Conservation (phyloP, 2,329 filamentous ascomycete species). For the Westerdykella aurantiaca region DNA sequence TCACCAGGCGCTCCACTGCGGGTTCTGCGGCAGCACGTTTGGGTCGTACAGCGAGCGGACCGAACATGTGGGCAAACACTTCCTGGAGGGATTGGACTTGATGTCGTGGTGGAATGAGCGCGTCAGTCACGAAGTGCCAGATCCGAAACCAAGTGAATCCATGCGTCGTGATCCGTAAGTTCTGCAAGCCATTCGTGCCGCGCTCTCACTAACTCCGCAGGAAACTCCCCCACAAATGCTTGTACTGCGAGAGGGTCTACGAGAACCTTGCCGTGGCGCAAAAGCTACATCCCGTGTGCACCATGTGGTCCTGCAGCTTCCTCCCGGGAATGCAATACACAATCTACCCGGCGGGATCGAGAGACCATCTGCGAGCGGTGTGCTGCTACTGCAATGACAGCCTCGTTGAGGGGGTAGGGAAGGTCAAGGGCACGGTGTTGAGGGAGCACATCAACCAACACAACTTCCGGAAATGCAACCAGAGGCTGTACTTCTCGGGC, state of each 20-base stretch:
- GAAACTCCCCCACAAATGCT: slow-evolving; percentile 14
- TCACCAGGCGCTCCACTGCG: slow-evolving; percentile 22
- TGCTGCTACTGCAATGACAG: slow-evolving; percentile 24
- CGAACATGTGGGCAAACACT: slow-evolving; percentile 22
- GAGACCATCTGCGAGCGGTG: slow-evolving; percentile 9
- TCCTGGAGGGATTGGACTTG: slow-evolving; percentile 20
- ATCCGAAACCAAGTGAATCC: not conserved
- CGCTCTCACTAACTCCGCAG: slow-evolving; percentile 5
- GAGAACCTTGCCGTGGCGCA: slow-evolving; percentile 13
- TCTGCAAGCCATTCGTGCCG: not conserved
- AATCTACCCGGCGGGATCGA: slow-evolving; percentile 15
- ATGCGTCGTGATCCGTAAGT: slow-evolving; percentile 12
- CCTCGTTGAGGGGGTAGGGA: slow-evolving; percentile 15
- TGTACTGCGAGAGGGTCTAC: slow-evolving; percentile 18
- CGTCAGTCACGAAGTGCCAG: slow-evolving; percentile 12
- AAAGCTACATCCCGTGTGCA: slow-evolving; percentile 16
- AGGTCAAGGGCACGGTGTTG: slow-evolving; percentile 16
- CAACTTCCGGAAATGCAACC: slow-evolving; percentile 23
- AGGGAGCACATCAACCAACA: slow-evolving; percentile 19
- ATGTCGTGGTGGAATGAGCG: slow-evolving; percentile 22
- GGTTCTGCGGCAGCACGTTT: slow-evolving; percentile 21
- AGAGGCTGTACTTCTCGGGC: slow-evolving; percentile 22
- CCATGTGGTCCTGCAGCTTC: slow-evolving; percentile 26
- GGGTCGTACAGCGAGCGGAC: slow-evolving; percentile 18
- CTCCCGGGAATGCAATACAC: slow-evolving; percentile 22